Evolutionary conservation across 306 rosid species (phyloP).

Genomic region (Inga oerstediana): DNA sequence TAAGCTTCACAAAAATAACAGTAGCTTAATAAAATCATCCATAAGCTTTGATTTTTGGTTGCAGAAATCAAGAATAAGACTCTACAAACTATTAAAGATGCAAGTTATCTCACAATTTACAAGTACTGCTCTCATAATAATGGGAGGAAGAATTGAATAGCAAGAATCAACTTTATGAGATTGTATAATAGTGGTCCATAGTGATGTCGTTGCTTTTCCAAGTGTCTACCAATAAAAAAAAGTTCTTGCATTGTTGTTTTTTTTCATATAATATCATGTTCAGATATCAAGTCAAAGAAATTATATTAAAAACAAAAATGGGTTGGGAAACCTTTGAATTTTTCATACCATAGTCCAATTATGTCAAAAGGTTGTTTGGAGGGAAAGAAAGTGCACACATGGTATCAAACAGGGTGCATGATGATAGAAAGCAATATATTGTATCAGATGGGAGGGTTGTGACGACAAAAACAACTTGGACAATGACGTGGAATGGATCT

Average conservation of each 20-base stretch:
- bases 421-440: no score
- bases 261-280: constrained; percentile 25
- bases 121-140: constrained; percentile 64
- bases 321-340: no score
- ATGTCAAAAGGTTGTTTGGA: no score
- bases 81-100: constrained; percentile 27
- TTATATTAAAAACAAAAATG: no score
- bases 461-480: no score
- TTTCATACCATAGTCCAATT: no score
- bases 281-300: no score
- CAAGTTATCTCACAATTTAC: constrained; percentile 65
- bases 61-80: constrained; percentile 17
- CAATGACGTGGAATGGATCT: no score
- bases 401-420: no score
- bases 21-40: constrained; percentile 25
- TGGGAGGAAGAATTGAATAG: constrained; percentile 64
- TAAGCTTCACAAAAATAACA: constrained; percentile 22
- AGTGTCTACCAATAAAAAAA: constrained; percentile 64
- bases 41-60: neutral
- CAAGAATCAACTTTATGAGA: constrained; percentile 76
- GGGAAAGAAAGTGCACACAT: no score
- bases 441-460: no score
- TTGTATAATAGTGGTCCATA: constrained; percentile 90
- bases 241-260: constrained; percentile 22
- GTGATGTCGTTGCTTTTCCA: constrained; percentile 96